A percentile compares a stretch with the other conserved stretches of the same genome.
phyloP scores from a whole-genome alignment of 768 basidiomycete genomes.

The Lentinula sp. region DNA sequence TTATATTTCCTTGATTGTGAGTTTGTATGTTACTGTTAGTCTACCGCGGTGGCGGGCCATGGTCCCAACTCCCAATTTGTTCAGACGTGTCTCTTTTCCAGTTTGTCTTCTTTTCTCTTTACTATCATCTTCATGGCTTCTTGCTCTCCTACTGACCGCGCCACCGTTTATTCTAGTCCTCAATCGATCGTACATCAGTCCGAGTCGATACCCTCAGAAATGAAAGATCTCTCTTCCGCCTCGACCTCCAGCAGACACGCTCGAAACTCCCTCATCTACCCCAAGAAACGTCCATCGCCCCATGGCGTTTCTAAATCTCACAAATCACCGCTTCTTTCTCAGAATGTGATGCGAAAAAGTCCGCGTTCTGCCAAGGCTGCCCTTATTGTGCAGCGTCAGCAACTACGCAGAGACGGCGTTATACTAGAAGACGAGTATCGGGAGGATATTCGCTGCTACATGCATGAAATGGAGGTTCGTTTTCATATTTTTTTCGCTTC shows the following conservation, averaged over 20 bases:
- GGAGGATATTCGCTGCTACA: constrained; percentile 88
- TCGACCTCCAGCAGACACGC: constrained; percentile 54
- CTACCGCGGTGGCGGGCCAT: constrained; percentile 1
- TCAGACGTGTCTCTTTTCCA: constrained; percentile 11
- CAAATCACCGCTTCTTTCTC: constrained; percentile 47
- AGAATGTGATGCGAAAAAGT: constrained; percentile 49
- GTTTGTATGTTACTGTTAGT: constrained; percentile 7
- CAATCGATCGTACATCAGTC: constrained; percentile 37
- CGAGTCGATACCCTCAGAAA: constrained; percentile 39
- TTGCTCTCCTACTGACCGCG: constrained; percentile 14
- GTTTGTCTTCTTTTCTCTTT: constrained; percentile 20
- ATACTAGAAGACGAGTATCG: constrained; percentile 93
- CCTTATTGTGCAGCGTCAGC: constrained; percentile 54
- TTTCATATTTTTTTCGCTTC: neutral
- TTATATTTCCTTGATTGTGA: constrained; percentile 15
- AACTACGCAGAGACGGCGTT: constrained; percentile 61
- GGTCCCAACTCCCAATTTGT: neutral
- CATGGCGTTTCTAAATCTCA: constrained; percentile 68
- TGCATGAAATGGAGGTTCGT: constrained; percentile 98
- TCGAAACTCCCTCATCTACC: constrained; percentile 62
- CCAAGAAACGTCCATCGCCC: constrained; percentile 83
- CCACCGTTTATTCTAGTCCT: constrained; percentile 26
- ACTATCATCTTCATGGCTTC: constrained; percentile 17
- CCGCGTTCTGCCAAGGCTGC: constrained; percentile 63
- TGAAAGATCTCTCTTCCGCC: constrained; percentile 71